Conservation (phyloP, 2,329 filamentous ascomycete genomes). For the Fusarium nodosum region DNA sequence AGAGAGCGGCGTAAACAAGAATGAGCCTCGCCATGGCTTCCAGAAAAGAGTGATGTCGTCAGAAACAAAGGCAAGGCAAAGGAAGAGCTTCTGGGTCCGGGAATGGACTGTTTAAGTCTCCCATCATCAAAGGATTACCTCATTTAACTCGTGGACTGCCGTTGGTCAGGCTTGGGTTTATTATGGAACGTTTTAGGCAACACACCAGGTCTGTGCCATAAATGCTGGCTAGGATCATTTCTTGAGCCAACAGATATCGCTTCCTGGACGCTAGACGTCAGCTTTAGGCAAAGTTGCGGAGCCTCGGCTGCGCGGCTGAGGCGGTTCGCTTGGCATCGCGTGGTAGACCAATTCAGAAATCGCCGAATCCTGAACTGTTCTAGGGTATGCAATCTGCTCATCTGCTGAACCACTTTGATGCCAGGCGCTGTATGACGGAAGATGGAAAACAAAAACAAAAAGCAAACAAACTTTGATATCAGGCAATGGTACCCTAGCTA, state of each 20-base stretch:
- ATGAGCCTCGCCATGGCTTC: constrained; percentile 17
- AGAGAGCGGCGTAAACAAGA: neutral
- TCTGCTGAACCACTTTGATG: neutral
- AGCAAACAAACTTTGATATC: neutral
- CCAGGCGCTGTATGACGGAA: no score
- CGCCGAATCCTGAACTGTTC: neutral
- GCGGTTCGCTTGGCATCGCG: constrained; percentile 8
- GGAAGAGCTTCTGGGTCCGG: neutral
- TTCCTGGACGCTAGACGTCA: neutral
- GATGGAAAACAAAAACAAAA: no score
- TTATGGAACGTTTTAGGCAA: constrained; percentile 27
- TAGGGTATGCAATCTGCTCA: neutral
- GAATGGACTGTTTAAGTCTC: constrained; percentile 27
- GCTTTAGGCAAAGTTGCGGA: constrained; percentile 1
- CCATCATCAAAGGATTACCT: neutral
- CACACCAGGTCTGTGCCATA: constrained; percentile 21
- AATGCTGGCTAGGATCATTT: constrained; percentile 9
- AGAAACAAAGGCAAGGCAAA: neutral
- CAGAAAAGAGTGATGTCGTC: neutral
- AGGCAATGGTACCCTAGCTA: neutral
- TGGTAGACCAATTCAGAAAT: constrained; percentile 10
- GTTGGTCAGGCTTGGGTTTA: constrained; percentile 8
- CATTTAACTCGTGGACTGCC: constrained; percentile 6
- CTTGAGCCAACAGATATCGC: constrained; percentile 11
- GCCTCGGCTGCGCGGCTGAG: constrained; percentile 21